Conservation (phyloP, 2,329 filamentous ascomycete genomes). For the Chaetomiaceae sp. region DNA sequence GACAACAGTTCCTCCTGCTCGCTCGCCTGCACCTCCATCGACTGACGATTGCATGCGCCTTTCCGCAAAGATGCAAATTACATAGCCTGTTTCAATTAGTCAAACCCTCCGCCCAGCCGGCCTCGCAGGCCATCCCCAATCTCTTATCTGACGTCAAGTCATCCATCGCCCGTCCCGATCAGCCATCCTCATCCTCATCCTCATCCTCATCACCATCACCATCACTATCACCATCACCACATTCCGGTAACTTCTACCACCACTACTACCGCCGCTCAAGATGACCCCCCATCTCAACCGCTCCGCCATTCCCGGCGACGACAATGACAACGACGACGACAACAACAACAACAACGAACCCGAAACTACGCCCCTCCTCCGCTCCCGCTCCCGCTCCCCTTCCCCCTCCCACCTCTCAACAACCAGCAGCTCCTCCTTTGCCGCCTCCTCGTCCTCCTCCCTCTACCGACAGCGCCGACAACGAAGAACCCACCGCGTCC, state of each 20-base stretch:
- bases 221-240: not conserved
- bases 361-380: conserved; percentile 7
- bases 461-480: not conserved
- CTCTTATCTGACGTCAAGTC: too few species aligned
- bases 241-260: not conserved
- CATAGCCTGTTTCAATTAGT: too few species aligned
- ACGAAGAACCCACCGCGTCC: not conserved
- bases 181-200: not conserved
- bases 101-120: too few species aligned
- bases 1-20: too few species aligned
- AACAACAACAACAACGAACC: too few species aligned
- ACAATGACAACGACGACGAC: not conserved
- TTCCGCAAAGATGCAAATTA: too few species aligned
- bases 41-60: not conserved
- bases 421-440: not conserved
- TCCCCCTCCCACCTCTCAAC: not conserved
- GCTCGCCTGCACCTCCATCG: not conserved
- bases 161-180: too few species aligned
- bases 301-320: not conserved
- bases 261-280: not conserved
- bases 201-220: not conserved
- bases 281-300: not conserved
- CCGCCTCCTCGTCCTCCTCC: not conserved
- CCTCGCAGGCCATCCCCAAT: too few species aligned
- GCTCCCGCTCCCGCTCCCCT: not conserved